These are phyloP conservation scores for Cytospora schulzeri DNA, from an alignment of 2,329 filamentous ascomycete genomes.

Conservation along the genomic window DNA sequence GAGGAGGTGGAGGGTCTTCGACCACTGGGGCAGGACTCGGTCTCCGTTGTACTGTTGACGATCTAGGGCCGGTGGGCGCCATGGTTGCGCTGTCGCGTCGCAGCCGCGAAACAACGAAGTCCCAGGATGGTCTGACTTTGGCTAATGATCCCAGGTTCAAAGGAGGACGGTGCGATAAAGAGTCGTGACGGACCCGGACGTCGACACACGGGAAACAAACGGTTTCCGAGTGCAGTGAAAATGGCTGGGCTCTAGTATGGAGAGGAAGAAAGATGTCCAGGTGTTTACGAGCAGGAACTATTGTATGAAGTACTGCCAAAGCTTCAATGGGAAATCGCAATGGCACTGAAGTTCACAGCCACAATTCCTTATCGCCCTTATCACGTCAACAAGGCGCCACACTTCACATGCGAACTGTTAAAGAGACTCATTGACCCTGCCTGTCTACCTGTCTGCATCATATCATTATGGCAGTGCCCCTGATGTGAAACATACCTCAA, in stretches of 20 bases:
- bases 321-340: conserved; percentile 5
- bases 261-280: neutral
- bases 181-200: neutral
- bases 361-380: conserved; percentile 2
- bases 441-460: no score
- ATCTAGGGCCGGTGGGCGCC: conserved; percentile 25
- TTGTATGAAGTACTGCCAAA: neutral
- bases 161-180: neutral
- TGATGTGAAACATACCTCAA: neutral
- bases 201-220: neutral
- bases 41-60: conserved; percentile 19
- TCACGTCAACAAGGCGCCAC: conserved; percentile 5
- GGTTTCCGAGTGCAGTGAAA: neutral
- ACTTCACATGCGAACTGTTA: conserved; percentile 14
- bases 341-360: neutral
- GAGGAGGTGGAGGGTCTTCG: conserved; percentile 29
- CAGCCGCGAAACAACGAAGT: neutral
- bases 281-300: neutral
- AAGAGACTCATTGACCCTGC: no score
- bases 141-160: neutral
- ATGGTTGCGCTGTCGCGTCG: conserved; percentile 5
- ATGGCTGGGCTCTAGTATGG: neutral
- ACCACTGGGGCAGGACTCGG: conserved; percentile 16
- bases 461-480: neutral
- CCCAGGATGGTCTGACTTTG: neutral